Conservation (phyloP, 208 protist genomes). For the Trypanosoma melophagium region DNA sequence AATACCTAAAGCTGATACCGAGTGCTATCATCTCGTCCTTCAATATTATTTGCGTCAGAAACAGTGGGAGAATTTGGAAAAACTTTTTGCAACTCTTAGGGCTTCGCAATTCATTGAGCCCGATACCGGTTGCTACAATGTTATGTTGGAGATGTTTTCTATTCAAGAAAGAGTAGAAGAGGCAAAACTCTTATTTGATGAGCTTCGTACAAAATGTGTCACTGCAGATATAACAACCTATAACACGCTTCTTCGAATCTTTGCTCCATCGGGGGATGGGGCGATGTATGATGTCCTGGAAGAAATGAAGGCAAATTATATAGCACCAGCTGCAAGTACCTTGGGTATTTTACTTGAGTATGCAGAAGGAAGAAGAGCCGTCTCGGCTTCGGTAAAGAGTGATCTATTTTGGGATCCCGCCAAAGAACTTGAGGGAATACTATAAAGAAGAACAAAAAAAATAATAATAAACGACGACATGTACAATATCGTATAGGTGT, state of each 20-base stretch:
- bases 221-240: conserved; percentile 56
- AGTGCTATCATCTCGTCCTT: conserved; percentile 66
- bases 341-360: conserved; percentile 72
- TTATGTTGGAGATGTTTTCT: conserved; percentile 64
- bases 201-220: conserved; percentile 72
- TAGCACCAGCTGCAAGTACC: conserved; percentile 58
- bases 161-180: conserved; percentile 32
- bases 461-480: conserved; percentile 5
- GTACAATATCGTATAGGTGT: neutral
- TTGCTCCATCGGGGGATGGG: conserved; percentile 40
- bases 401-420: conserved; percentile 48
- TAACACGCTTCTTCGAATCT: conserved; percentile 77
- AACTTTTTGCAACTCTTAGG: conserved; percentile 70
- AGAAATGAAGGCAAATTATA: conserved; percentile 73
- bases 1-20: conserved; percentile 34
- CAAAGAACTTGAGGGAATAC: conserved; percentile 10
- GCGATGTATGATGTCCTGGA: conserved; percentile 72
- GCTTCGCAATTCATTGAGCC: conserved; percentile 47
- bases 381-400: conserved; percentile 41
- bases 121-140: conserved; percentile 53
- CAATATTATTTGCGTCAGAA: conserved; percentile 53
- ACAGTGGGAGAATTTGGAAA: conserved; percentile 42
- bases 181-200: conserved; percentile 62
- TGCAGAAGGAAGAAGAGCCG: conserved; percentile 41
- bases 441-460: neutral